Evolutionary conservation across 257 asterid species (phyloP).

Genomic region (Solanum tacnaense): DNA sequence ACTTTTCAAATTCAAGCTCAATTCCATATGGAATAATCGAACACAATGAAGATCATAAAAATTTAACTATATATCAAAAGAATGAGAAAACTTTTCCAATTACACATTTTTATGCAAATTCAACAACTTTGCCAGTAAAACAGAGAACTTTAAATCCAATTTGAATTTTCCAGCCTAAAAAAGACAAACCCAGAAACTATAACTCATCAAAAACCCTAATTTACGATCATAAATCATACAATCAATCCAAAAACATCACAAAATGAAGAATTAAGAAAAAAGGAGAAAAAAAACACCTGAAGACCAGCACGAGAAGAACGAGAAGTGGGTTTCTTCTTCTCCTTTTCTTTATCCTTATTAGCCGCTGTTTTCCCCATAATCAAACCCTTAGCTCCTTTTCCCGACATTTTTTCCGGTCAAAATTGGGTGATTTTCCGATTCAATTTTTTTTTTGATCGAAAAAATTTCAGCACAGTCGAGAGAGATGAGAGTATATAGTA

Average conservation of each 20-base stretch:
- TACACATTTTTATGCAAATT: neutral
- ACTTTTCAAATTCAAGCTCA: neutral
- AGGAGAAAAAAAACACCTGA: neutral
- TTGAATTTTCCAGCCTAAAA: neutral
- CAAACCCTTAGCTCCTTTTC: conserved; percentile 14
- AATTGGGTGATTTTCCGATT: neutral
- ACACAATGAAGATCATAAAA: neutral
- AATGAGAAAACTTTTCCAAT: neutral
- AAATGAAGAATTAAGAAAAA: neutral
- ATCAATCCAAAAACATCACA: neutral
- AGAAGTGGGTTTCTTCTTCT: conserved; percentile 16
- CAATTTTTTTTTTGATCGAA: neutral
- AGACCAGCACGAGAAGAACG: conserved; percentile 21
- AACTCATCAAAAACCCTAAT: neutral
- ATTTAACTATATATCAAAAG: neutral
- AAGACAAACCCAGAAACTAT: neutral
- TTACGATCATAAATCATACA: neutral
- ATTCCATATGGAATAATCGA: neutral
- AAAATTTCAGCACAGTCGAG: neutral
- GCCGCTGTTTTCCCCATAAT: conserved; percentile 8
- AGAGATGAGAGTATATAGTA: neutral
- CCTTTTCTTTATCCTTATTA: conserved; percentile 13
- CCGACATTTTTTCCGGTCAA: neutral
- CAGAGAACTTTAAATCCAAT: neutral
- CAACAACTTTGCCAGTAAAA: neutral